Evolutionary conservation across 352 stramenopile species (phyloP), one percentile per base, ranked within the genome.

Genomic region (Phytopythium mirpurense): DNA sequence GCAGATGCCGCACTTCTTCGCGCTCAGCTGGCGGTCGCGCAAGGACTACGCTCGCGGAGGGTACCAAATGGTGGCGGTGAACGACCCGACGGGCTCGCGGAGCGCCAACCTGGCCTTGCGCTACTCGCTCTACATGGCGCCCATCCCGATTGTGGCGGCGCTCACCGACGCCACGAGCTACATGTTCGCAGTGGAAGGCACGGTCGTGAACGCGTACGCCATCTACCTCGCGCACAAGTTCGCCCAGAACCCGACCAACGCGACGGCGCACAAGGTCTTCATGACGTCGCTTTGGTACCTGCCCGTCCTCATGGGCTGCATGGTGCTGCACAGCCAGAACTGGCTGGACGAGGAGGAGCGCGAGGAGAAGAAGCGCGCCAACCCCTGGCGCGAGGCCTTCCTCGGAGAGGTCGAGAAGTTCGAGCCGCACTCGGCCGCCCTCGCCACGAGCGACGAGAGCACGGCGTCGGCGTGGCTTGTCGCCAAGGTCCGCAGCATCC

Each of bases 1-100:
- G 97, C 97, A 99, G 79, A 98, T 99, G 75, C 97, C 97, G 46
- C 97, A 99, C 78, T 99, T 99, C 72, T 99, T 99, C 69, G 96
- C 97, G 15, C 72, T 99, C 21, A 96, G 88, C 61, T 99, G 95
- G 89, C 95, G 98, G 58, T 93, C 98, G 56, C 83, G 96, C 27
- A 89, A 92, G 34, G 93, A 98, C 60, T 97, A 97, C 63, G 62
- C 60, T 5, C 73, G 84, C 32, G 94, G 94, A 18, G 91, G 91
- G 16, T 98, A 98, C 72, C 79, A 97, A 76, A 99, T 98, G 96
- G 92, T 98, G 26, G 82, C 92, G 9, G 93, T 81, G 55, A 92
- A 88, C 59, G 93, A 98, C 62, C 82, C 93, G 12, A 97, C 89
- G 18, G 96, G 96, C 5, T 71, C 80, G 36, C 74, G 95, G 29